Conservation (phyloP, 352 stramenopile species). For the Stramenopiles sp. region DNA sequence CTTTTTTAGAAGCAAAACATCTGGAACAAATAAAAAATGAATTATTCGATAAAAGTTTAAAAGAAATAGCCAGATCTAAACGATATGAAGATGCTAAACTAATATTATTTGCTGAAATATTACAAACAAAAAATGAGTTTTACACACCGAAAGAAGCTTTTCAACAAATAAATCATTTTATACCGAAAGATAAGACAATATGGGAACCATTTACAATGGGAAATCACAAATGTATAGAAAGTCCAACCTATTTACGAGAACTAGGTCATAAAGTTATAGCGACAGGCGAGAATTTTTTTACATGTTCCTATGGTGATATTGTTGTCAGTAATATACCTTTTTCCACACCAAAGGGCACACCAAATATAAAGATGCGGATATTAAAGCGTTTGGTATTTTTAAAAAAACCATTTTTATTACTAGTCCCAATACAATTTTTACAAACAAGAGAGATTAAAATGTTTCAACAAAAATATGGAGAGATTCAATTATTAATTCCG, state of each 20-base stretch:
- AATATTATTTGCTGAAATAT: no score
- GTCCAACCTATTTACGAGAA: background rate
- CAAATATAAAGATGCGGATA: background rate
- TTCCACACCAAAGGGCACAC: background rate
- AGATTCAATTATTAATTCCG: background rate
- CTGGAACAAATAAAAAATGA: no score
- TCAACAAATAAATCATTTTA: no score
- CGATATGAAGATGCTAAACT: no score
- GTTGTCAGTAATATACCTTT: background rate
- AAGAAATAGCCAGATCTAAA: no score
- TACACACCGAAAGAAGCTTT: no score
- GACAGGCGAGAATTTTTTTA: background rate
- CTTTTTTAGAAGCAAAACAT: no score
- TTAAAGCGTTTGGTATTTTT: background rate
- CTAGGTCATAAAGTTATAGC: background rate
- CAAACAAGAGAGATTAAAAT: background rate
- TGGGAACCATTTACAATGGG: no score
- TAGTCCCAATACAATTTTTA: background rate
- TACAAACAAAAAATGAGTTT: no score
- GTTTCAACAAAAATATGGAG: background rate
- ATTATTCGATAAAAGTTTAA: no score
- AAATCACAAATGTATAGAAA: no score
- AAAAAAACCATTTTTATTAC: background rate
- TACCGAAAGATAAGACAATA: no score
- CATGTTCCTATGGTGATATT: background rate